Evolutionary conservation across 768 basidiomycete species (phyloP), one percentile per base, ranked within the genome.

Genomic region (Rhodotorula babjevae): DNA sequence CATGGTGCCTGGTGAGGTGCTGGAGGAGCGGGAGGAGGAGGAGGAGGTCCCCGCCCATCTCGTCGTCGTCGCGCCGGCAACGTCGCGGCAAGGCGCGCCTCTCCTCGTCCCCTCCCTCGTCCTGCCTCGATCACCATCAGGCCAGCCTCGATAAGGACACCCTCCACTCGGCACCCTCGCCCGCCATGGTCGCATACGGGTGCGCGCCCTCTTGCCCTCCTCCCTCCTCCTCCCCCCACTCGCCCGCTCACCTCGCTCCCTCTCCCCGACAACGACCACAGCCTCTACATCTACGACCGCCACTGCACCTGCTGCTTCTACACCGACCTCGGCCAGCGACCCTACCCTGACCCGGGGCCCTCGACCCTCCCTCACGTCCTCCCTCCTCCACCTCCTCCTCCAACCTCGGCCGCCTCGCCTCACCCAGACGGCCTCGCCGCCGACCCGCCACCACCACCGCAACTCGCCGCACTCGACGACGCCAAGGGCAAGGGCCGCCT

Each of bases 271-370:
- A 40, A 3, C 29, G 0, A 5, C 23, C 29, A 6, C 71, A 77
- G 75, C 74, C 84, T 98, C 58, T 97, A 97, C 84, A 89, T 98
- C 77, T 97, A 88, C 80, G 93, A 97, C 82, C 87, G 92, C 90
- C 87, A 80, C 67, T 68, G 60, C 61, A 57, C 56, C 29, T 61
- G 72, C 65, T 50, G 52, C 52, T 67, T 61, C 68, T 72, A 65
- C 33, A 58, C 67, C 16, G 42, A 62, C 50, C 58, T 46, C 71
- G 57, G 40, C 19, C 49, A 21, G 29, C n/a, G 25, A 56, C 23
- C 47, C 63, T 67, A 42, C 47, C 19, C 58, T 59, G 58, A 56
- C 18, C 31, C 80, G 93, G 95, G 81, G 92, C 96, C 80, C 93
- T 94, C 81, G 86, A 85, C 72, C 23, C 49, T 73, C 12, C 67